These are phyloP conservation scores for Phascolomyces articulosus DNA, from an alignment of 371 early-diverging fungal genomes.

Conservation along the genomic window DNA sequence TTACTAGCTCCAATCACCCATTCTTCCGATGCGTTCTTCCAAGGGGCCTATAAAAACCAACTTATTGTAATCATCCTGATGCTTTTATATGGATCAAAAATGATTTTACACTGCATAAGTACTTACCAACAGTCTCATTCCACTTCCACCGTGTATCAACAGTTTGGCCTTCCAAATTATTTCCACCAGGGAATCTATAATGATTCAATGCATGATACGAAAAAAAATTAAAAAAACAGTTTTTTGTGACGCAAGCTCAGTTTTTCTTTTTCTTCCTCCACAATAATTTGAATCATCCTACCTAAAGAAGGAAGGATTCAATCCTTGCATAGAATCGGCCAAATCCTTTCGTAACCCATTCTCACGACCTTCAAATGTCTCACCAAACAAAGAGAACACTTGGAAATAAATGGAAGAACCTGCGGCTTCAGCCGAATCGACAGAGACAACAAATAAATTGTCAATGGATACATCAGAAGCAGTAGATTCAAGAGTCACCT, in stretches of 20 bases:
- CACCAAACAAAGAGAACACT: constrained; percentile 25
- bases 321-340: constrained; percentile 12
- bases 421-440: constrained; percentile 10
- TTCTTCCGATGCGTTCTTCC: no score
- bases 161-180: constrained; percentile 25
- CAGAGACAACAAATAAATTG: constrained; percentile 21
- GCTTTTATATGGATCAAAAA: no score
- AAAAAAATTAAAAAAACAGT: no score
- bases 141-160: constrained; percentile 27
- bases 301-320: constrained; percentile 27
- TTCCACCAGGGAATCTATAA: constrained; percentile 26
- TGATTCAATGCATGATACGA: background rate
- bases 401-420: constrained; percentile 27
- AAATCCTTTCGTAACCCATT: constrained; percentile 28
- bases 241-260: no score
- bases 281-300: no score
- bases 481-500: constrained; percentile 11
- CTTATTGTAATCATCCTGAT: no score
- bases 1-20: constrained; percentile 26
- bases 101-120: no score
- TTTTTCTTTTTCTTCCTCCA: no score
- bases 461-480: constrained; percentile 14
- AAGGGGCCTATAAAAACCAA: no score
- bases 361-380: constrained; percentile 27
- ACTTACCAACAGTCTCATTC: constrained; percentile 25